These are phyloP conservation scores for Phytopythium montanum DNA, from an alignment of 352 stramenopile genomes.

Conservation along the genomic window DNA sequence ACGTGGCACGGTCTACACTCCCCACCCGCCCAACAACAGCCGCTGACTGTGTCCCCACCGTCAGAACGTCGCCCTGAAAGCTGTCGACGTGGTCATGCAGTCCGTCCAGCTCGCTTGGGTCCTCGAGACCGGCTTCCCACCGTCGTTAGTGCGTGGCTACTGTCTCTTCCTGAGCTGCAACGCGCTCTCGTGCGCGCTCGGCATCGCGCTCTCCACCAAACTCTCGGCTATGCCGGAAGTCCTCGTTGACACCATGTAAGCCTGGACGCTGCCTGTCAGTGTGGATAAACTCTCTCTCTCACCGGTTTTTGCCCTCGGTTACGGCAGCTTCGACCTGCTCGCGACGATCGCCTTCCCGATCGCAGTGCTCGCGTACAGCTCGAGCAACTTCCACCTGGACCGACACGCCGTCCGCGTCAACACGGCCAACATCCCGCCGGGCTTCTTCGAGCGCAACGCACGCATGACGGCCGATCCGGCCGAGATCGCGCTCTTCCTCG, in stretches of 20 bases:
- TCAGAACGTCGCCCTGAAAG: conserved; percentile 30
- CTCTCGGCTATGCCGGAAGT: background rate
- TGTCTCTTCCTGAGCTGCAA: conserved; percentile 9
- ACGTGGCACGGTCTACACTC: too few relatives aligned
- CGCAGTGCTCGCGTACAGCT: conserved; percentile 23
- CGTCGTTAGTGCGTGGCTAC: conserved; percentile 16
- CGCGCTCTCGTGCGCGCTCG: background rate
- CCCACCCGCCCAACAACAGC: background rate
- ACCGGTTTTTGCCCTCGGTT: too few relatives aligned
- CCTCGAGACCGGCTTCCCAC: conserved; percentile 14
- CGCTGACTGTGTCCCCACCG: conserved; percentile 9
- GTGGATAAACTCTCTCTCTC: too few relatives aligned
- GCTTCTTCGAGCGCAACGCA: conserved; percentile 28
- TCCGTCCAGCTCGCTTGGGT: conserved; percentile 11
- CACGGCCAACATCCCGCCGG: conserved; percentile 14
- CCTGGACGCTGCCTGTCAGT: too few relatives aligned
- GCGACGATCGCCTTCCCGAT: conserved; percentile 26
- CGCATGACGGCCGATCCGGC: conserved; percentile 23
- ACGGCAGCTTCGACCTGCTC: conserved; percentile 30
- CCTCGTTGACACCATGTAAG: too few relatives aligned
- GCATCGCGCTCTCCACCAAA: background rate
- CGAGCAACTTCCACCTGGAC: conserved; percentile 29
- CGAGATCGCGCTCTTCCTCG: conserved; percentile 24
- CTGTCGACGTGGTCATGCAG: conserved; percentile 18
- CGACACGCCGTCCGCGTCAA: conserved; percentile 17